Base-by-base conservation (phyloP, 2,329 filamentous ascomycete species). In the Pseudogymnoascus sp. region DNA sequence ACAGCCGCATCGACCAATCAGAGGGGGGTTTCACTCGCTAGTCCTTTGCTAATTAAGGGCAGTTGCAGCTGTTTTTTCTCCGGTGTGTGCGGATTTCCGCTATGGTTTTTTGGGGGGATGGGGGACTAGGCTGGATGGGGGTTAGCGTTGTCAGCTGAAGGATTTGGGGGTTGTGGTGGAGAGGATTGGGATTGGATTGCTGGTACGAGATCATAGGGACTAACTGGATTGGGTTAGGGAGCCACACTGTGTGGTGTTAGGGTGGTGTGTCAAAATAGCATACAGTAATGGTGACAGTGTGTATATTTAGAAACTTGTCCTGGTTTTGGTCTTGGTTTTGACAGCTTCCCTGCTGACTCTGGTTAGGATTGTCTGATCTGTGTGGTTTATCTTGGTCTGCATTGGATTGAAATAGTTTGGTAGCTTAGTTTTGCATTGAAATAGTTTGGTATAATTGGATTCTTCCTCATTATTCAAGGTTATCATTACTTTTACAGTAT, bases 401-500 rank as follows among this genome's bases (percentile, higher is more conserved):
- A n/a, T n/a, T n/a, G n/a, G n/a, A n/a, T n/a, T n/a, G n/a, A n/a
- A n/a, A n/a, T n/a, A n/a, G n/a, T n/a, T n/a, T n/a, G n/a, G n/a
- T n/a, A n/a, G n/a, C n/a, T n/a, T n/a, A n/a, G n/a, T n/a, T n/a
- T n/a, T n/a, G n/a, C n/a, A n/a, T n/a, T n/a, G n/a, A n/a, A n/a
- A n/a, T n/a, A n/a, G n/a, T n/a, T n/a, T 18, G 38, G 4, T 34
- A 34, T 28, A 34, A 34, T 34, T 34, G 9, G 40, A n/a, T 46
- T 46, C 12, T 46, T 56, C 49, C 28, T 56, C 49, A 56, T 56
- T 56, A 34, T 34, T 56, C 49, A 56, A 56, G 49, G n/a, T 34
- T 21, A 34, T 56, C 49, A 56, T 56, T 56, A 34, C 49, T 56
- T 56, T 56, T 56, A 56, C 46, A 56, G 9, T 56, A 46, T 23